A percentile compares a stretch with the other conserved stretches of the same genome.
These are phyloP conservation scores for Triadica sebifera DNA, from an alignment of 345 rosid genomes.

Conservation along the genomic window DNA sequence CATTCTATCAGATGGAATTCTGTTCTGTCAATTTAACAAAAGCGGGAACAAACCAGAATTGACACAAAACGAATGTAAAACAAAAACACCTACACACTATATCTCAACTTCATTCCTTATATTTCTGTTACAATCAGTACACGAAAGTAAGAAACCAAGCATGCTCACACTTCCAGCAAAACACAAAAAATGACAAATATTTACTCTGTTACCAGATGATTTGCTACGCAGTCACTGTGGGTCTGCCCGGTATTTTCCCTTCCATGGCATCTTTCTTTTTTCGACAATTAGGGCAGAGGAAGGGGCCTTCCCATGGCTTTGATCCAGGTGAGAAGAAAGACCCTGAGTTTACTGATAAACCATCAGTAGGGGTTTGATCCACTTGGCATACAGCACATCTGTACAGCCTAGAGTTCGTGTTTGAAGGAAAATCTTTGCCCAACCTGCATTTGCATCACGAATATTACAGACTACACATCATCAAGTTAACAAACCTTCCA, in stretches of 20 bases:
- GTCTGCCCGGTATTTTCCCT: conserved; percentile 76
- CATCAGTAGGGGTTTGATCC: conserved; percentile 70
- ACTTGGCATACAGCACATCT: conserved; percentile 98
- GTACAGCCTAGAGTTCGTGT: conserved; percentile 52
- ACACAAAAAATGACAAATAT: conserved; percentile 42
- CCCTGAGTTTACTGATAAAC: conserved; percentile 53
- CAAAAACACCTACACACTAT: conserved; percentile 40
- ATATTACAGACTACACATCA: not conserved
- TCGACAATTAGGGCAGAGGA: conserved; percentile 74
- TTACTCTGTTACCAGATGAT: conserved; percentile 41
- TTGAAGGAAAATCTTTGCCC: conserved; percentile 64
- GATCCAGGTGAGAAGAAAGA: conserved; percentile 71
- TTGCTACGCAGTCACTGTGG: conserved; percentile 45
- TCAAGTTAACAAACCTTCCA: not conserved
- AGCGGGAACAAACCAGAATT: conserved; percentile 37
- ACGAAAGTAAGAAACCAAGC: conserved; percentile 36
- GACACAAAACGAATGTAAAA: conserved; percentile 29
- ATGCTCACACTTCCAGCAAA: conserved; percentile 52
- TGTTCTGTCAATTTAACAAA: conserved; percentile 41
- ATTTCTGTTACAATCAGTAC: conserved; percentile 34
- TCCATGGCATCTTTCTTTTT: conserved; percentile 99
- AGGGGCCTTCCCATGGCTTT: conserved; percentile 91
- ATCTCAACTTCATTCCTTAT: conserved; percentile 44
- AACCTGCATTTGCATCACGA: conserved; percentile 54
- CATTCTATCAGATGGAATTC: conserved; percentile 34